Evolutionary conservation across 805 yeast genomes (phyloP).

Genomic region (Groenewaldozyma tartarivorans): DNA sequence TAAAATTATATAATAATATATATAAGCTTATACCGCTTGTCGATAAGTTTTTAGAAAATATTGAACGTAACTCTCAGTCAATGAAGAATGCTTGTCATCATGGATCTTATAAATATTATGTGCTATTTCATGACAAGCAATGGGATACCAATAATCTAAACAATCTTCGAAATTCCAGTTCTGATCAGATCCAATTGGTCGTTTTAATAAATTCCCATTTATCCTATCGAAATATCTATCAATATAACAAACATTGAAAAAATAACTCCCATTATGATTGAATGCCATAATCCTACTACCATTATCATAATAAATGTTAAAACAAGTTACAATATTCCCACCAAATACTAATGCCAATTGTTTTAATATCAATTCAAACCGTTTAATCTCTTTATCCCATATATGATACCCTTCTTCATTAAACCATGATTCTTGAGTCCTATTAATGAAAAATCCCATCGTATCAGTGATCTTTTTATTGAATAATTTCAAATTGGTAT

Average conservation of each 20-base stretch:
- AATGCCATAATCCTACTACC: conserved; percentile 27
- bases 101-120: conserved; percentile 29
- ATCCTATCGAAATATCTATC: conserved; percentile 4
- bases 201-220: background rate
- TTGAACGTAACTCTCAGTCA: conserved; percentile 26
- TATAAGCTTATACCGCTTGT: too few species aligned
- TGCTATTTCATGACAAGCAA: conserved; percentile 33
- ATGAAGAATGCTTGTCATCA: conserved; percentile 29
- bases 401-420: too few species aligned
- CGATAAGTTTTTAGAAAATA: too few species aligned
- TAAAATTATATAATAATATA: too few species aligned
- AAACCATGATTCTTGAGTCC: too few species aligned
- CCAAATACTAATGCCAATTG: conserved; percentile 11
- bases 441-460: too few species aligned
- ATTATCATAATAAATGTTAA: conserved; percentile 24
- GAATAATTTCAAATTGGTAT: too few species aligned
- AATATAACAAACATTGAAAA: conserved; percentile 28
- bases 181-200: background rate
- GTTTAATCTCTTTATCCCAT: too few species aligned
- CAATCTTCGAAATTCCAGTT: conserved; percentile 8
- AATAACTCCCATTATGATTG: conserved; percentile 28
- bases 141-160: conserved; percentile 29
- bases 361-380: conserved; percentile 13
- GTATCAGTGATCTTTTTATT: too few species aligned
- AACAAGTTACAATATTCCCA: conserved; percentile 16